phyloP scores from a whole-genome alignment of 2,329 filamentous ascomycete genomes.

The Xylariales sp. region DNA sequence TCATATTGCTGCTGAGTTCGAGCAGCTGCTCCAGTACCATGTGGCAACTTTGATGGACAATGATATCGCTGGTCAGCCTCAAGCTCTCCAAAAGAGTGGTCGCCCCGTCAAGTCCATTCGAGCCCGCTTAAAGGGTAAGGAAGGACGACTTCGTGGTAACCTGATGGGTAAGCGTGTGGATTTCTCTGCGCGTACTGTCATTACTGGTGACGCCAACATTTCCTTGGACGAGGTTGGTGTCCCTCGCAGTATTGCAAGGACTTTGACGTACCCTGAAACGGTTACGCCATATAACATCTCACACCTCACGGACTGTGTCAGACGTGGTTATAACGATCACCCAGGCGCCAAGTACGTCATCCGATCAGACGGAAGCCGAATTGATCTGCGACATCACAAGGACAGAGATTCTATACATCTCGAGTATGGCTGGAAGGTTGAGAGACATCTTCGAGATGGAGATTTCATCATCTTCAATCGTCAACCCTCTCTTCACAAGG shows the following conservation, averaged over 20 bases:
- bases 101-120: constrained; percentile 95
- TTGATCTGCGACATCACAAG: constrained; percentile 91
- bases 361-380: constrained; percentile 85
- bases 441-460: constrained; percentile 91
- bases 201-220: constrained; percentile 95
- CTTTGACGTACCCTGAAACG: constrained; percentile 92
- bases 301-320: constrained; percentile 82
- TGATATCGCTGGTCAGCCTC: constrained; percentile 92
- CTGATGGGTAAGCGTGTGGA: constrained; percentile 99
- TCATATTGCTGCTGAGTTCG: constrained; percentile 88
- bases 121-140: constrained; percentile 96
- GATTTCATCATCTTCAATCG: constrained; percentile 99
- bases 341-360: constrained; percentile 97
- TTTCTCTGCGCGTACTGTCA: constrained; percentile 98
- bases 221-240: constrained; percentile 97
- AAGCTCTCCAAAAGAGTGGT: constrained; percentile 94
- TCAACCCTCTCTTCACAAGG: constrained; percentile 97
- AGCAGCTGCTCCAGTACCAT: constrained; percentile 90
- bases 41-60: constrained; percentile 99
- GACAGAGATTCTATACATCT: constrained; percentile 80
- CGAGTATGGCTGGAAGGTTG: constrained; percentile 97
- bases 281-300: constrained; percentile 98
- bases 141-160: constrained; percentile 95
- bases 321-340: constrained; percentile 91
- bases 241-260: constrained; percentile 86